Base-by-base conservation (phyloP, 2,329 filamentous ascomycete species). In the Hypoxylon sp. region DNA sequence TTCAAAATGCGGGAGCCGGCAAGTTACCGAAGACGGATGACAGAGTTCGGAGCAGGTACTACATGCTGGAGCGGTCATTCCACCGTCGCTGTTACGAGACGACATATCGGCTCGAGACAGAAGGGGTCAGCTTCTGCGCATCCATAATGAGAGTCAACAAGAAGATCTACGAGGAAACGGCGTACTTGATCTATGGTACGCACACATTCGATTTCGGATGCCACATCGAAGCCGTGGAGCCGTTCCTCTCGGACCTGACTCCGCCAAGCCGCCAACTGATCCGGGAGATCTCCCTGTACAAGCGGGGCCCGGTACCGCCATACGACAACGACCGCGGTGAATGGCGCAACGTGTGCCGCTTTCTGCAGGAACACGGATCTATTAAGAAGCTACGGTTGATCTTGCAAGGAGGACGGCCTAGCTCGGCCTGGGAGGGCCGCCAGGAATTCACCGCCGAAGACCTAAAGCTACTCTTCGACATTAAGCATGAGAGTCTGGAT, bases 161-260 rank as follows among this genome's bases (percentile, higher is more conserved):
- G 44, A 81, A 81, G 60, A 80, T 89, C 56, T 82, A 90, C 75
- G 79, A 82, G 65, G 89, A 91, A 76, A 85, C 86, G n/a, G 79
- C 85, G 3, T 82, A 85, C 64, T 75, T 88, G 14, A 79, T 91
- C 2, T 91, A 91, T 77, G 81, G 80, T 6, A 80, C 77, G 61
- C 86, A 89, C 75, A 80, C 81, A 0, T 90, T 91, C 76, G 84
- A 86, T 73, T 91, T 91, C 76, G 85, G 85, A 68, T 82, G 83
- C 53, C 83, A 88, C 77, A 81, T 91, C 70, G 89, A 91, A 77
- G 87, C 88, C 14, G 82, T 89, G 5, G 82, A 85, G 0, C 87
- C 88, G 0, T 91, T 91, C 75, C 80, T 91, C 42, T 79, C 81
- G 33, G 88, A 90, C 75, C 82, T 89, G 35, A 87, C 85, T 2